phyloP scores from a whole-genome alignment of 2,329 filamentous ascomycete genomes.

The Conoideocrella luteorostrata region DNA sequence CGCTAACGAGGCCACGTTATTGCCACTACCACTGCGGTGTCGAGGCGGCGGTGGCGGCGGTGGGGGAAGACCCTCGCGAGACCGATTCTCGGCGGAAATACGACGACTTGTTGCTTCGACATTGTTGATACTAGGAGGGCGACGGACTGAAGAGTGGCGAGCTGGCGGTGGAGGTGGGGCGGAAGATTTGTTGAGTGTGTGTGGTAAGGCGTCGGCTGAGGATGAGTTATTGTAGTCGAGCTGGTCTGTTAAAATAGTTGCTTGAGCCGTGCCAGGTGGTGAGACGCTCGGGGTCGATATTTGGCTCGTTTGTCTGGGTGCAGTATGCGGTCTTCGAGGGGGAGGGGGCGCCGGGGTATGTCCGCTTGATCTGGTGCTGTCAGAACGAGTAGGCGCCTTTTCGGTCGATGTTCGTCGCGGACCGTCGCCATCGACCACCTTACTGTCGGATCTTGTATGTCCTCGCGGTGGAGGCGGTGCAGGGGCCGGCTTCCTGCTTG shows the following conservation, averaged over 20 bases:
- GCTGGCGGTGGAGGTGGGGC: slow-evolving; percentile 41
- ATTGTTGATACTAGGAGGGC: slow-evolving; percentile 37
- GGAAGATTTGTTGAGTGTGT: slow-evolving; percentile 13
- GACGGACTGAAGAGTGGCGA: slow-evolving; percentile 36
- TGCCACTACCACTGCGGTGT: slow-evolving; percentile 39
- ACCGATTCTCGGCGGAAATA: slow-evolving; percentile 21
- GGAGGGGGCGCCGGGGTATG: slow-evolving; percentile 48
- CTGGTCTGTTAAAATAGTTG: slow-evolving; percentile 14
- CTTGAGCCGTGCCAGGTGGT: slow-evolving; percentile 8
- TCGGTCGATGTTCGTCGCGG: slow-evolving; percentile 43
- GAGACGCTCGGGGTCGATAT: slow-evolving; percentile 13
- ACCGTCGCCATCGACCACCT: slow-evolving; percentile 30
- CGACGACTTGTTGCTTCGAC: slow-evolving; percentile 30
- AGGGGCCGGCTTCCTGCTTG: slow-evolving; percentile 37
- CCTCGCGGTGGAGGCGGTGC: slow-evolving; percentile 45
- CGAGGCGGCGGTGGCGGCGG: slow-evolving; percentile 46
- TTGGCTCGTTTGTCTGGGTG: slow-evolving; percentile 24
- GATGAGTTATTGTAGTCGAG: slow-evolving; percentile 13
- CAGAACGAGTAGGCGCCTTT: slow-evolving; percentile 40
- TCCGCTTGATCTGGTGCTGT: slow-evolving; percentile 35
- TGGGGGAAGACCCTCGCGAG: slow-evolving; percentile 24
- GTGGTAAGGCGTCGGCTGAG: slow-evolving; percentile 7
- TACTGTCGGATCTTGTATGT: slow-evolving; percentile 41
- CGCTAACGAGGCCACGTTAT: slow-evolving; percentile 30
- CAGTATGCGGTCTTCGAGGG: slow-evolving; percentile 41